Evolutionary conservation across 768 basidiomycete genomes (phyloP).

Genomic region (Rhodotorula diobovata): DNA sequence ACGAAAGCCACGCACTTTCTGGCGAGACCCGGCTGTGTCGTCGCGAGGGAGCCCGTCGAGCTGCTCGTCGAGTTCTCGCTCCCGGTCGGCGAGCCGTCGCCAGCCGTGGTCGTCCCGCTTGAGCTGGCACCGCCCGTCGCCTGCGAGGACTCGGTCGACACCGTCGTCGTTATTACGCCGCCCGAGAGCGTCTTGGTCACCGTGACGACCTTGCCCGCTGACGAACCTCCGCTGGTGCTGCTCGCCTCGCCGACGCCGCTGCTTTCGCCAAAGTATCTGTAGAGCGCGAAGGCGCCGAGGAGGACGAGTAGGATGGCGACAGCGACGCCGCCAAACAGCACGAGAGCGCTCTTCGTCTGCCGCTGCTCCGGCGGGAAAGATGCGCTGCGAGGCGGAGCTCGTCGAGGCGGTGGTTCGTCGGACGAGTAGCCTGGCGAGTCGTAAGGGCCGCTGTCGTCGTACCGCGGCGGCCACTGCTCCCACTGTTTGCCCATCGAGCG

Average conservation of each 20-base stretch:
- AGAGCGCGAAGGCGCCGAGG: neutral
- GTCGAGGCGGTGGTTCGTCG: neutral
- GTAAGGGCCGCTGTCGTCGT: neutral
- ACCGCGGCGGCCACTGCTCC: conserved; percentile 1
- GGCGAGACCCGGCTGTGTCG: neutral
- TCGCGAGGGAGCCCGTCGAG: neutral
- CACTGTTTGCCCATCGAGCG: neutral
- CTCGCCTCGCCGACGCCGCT: no score
- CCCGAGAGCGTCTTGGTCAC: neutral
- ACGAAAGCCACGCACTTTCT: neutral
- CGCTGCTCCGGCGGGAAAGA: neutral
- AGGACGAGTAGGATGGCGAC: conserved; percentile 10
- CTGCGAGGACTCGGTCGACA: neutral
- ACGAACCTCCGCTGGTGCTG: no score
- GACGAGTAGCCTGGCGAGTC: neutral
- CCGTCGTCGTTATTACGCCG: conserved; percentile 2
- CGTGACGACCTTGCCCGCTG: neutral
- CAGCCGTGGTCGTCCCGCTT: neutral
- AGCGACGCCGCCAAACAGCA: conserved; percentile 14
- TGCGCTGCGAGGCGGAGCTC: neutral
- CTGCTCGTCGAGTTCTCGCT: neutral
- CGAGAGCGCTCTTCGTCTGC: neutral
- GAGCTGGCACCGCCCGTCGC: neutral
- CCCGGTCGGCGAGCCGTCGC: no score
- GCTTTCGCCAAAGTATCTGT: neutral